Evolutionary conservation across 441 rosid species (phyloP).

Genomic region (Adansonia madagascariensis): DNA sequence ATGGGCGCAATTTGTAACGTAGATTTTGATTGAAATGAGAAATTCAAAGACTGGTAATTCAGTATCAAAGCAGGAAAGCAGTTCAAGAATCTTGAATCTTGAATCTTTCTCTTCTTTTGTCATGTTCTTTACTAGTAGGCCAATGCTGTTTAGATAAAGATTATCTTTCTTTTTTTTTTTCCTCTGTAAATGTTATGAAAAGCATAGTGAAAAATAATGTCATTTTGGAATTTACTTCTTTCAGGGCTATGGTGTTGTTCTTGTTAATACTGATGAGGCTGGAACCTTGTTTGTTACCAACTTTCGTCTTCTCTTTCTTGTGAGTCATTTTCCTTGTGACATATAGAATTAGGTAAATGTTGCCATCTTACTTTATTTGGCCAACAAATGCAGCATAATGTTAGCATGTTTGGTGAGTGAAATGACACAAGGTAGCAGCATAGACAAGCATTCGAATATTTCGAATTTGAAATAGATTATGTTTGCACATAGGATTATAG

Average conservation of each 20-base stretch:
- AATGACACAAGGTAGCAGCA: background rate
- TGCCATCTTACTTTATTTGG: slow-evolving; percentile 8
- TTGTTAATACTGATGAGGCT: slow-evolving; percentile 80
- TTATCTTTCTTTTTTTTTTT: background rate
- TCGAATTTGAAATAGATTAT: background rate
- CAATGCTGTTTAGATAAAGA: too few species aligned
- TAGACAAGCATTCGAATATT: background rate
- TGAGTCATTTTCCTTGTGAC: slow-evolving; percentile 41
- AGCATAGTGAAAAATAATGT: background rate
- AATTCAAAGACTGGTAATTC: background rate
- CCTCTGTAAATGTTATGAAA: background rate
- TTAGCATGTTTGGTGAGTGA: slow-evolving; percentile 5
- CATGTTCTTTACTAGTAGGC: background rate
- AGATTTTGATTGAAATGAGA: background rate
- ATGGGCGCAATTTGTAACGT: background rate
- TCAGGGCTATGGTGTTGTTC: slow-evolving; percentile 83
- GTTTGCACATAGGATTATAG: background rate
- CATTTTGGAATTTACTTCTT: background rate
- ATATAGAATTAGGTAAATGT: background rate
- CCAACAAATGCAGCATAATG: background rate
- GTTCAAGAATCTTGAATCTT: background rate
- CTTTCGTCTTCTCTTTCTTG: slow-evolving; percentile 90
- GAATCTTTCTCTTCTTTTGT: background rate
- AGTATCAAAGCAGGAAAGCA: background rate
- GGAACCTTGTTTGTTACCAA: slow-evolving; percentile 88